These are phyloP conservation scores for Elsinoe ampelina DNA, from an alignment of 2,329 filamentous ascomycete species.

Conservation along the genomic window DNA sequence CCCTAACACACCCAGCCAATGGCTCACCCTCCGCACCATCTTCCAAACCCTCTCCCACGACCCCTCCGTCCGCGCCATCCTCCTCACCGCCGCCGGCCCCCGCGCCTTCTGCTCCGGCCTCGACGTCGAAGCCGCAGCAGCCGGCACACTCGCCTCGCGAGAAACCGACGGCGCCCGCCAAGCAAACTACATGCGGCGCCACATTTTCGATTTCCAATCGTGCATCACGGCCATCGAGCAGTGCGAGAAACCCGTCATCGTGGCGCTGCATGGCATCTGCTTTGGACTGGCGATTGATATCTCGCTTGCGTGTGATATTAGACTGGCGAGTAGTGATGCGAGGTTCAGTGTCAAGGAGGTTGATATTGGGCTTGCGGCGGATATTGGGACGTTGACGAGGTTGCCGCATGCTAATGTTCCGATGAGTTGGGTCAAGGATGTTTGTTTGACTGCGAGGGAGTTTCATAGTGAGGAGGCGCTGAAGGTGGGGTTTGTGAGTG, in stretches of 20 bases:
- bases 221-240: constrained; percentile 67
- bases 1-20: constrained; percentile 50
- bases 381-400: constrained; percentile 65
- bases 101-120: constrained; percentile 79
- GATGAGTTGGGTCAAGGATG: constrained; percentile 69
- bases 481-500: constrained; percentile 59
- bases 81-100: constrained; percentile 73
- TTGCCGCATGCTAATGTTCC: constrained; percentile 65
- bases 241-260: constrained; percentile 88
- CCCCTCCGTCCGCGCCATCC: constrained; percentile 61
- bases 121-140: constrained; percentile 47
- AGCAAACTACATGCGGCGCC: constrained; percentile 46
- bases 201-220: constrained; percentile 72
- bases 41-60: constrained; percentile 66
- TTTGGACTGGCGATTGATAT: constrained; percentile 69
- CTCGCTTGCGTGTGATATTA: constrained; percentile 58
- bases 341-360: constrained; percentile 70
- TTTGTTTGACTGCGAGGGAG: constrained; percentile 60
- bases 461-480: constrained; percentile 62
- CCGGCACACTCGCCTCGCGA: background rate
- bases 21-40: constrained; percentile 66
- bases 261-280: constrained; percentile 67
- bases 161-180: constrained; percentile 14
- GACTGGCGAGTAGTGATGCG: constrained; percentile 48
- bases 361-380: constrained; percentile 70